These are phyloP conservation scores for Xylaria sp. DNA, from an alignment of 495 filamentous ascomycete species.

Conservation along the genomic window DNA sequence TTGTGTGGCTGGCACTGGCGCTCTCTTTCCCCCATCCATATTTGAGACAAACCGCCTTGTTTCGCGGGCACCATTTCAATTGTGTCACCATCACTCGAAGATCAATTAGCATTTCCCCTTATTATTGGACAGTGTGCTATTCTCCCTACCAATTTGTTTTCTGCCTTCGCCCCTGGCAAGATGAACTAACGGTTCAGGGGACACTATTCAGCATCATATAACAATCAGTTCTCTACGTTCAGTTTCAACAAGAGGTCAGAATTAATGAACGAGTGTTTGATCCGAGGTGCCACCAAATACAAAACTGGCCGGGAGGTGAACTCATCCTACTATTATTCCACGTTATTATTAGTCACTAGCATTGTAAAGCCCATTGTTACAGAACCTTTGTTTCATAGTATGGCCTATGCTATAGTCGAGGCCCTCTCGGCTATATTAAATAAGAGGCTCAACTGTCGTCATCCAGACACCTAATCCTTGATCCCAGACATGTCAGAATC, in stretches of 20 bases:
- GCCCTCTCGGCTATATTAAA: not conserved
- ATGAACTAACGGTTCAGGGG: not conserved
- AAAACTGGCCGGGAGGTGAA: not conserved
- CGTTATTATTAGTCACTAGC: no score
- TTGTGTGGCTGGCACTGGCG: conserved; percentile 20
- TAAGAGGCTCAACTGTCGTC: not conserved
- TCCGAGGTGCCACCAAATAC: not conserved
- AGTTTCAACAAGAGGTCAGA: conserved; percentile 1
- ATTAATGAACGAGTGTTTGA: not conserved
- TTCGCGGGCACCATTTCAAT: conserved; percentile 15
- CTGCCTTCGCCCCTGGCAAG: not conserved
- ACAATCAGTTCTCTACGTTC: not conserved
- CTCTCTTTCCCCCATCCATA: not conserved
- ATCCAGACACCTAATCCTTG: not conserved
- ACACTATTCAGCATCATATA: no score
- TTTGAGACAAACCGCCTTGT: conserved; percentile 21
- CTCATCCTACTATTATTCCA: not conserved
- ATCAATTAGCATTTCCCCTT: conserved; percentile 12
- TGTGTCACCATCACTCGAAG: conserved; percentile 12
- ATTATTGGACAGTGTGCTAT: conserved; percentile 13
- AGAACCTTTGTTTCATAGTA: not conserved
- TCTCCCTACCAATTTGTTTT: conserved; percentile 12
- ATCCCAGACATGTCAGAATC: not conserved
- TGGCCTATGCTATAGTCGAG: not conserved
- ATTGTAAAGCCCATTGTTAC: not conserved